phyloP scores from a whole-genome alignment of 441 rosid genomes.

The Eruca vesicaria region DNA sequence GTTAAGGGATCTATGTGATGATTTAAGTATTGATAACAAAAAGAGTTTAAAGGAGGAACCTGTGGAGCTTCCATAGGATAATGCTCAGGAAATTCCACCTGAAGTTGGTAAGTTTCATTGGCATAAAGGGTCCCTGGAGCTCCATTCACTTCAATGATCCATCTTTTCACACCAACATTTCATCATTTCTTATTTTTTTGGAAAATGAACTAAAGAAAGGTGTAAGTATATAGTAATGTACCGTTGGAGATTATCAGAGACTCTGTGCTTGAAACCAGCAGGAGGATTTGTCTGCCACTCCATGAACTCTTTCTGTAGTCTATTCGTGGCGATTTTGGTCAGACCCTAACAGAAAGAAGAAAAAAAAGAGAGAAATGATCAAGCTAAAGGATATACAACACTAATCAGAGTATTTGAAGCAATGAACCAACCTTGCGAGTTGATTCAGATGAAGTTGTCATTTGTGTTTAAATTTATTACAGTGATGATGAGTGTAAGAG shows the following conservation, averaged over 20 bases:
- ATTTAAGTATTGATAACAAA: too few relatives aligned
- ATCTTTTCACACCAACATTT: constrained; percentile 46
- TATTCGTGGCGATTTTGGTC: constrained; percentile 94
- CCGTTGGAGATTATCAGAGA: constrained; percentile 98
- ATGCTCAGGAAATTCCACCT: constrained; percentile 96
- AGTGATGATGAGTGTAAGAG: constrained; percentile 15
- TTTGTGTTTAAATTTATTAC: constrained; percentile 29
- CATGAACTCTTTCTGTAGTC: constrained; percentile 92
- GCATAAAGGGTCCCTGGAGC: constrained; percentile 91
- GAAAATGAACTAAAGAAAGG: not conserved
- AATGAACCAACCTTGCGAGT: constrained; percentile 67
- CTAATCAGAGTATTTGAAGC: too few relatives aligned
- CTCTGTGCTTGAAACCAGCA: constrained; percentile 82
- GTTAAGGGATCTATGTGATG: too few relatives aligned
- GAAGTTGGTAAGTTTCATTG: constrained; percentile 92
- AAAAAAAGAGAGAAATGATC: not conserved
- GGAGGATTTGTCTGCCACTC: constrained; percentile 99
- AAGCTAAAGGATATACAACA: too few relatives aligned
- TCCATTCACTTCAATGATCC: constrained; percentile 95
- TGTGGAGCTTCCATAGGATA: constrained; percentile 99
- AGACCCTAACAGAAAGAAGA: constrained; percentile 48
- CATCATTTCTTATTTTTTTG: not conserved
- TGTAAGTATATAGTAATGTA: not conserved
- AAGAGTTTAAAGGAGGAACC: too few relatives aligned
- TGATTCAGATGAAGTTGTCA: constrained; percentile 84